phyloP scores from a whole-genome alignment of 805 yeast genomes.

The Ogataea paraovalis region DNA sequence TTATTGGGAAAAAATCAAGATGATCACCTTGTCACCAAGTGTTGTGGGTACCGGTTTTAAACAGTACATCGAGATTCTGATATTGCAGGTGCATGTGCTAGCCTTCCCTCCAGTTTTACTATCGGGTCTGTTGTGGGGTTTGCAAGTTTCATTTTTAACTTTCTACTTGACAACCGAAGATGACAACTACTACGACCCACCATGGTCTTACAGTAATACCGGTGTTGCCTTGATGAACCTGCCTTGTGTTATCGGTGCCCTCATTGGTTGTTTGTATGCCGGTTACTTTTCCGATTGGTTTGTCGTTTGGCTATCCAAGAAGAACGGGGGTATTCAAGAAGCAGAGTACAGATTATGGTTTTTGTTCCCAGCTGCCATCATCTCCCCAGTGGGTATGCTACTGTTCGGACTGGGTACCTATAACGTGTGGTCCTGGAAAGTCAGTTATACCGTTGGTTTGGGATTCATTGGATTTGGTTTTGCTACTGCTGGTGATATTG shows the following conservation, averaged over 20 bases:
- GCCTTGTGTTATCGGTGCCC: conserved; percentile 64
- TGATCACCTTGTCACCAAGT: conserved; percentile 55
- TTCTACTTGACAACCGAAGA: conserved; percentile 75
- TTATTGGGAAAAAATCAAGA: conserved; percentile 43
- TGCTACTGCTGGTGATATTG: conserved; percentile 69
- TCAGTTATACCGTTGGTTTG: conserved; percentile 51
- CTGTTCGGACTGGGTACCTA: conserved; percentile 67
- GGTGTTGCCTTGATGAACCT: conserved; percentile 76
- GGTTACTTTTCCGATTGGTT: conserved; percentile 58
- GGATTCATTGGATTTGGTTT: conserved; percentile 66
- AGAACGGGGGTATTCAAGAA: conserved; percentile 58
- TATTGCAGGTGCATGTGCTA: conserved; percentile 50
- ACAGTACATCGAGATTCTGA: conserved; percentile 55
- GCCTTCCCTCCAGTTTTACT: conserved; percentile 60
- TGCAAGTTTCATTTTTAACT: conserved; percentile 71
- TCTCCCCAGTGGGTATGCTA: conserved; percentile 59
- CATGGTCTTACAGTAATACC: conserved; percentile 60
- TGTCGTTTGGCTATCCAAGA: conserved; percentile 56
- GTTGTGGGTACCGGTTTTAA: conserved; percentile 60
- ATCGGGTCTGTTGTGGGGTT: conserved; percentile 75
- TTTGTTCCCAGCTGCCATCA: conserved; percentile 48
- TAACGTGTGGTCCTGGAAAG: conserved; percentile 47
- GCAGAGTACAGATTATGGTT: conserved; percentile 64
- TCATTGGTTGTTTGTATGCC: conserved; percentile 62
- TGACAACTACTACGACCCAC: conserved; percentile 57